A percentile compares a stretch with the other conserved stretches of the same genome.
These are phyloP conservation scores for Primulina huaijiensis DNA, from an alignment of 257 asterid genomes.

Conservation along the genomic window DNA sequence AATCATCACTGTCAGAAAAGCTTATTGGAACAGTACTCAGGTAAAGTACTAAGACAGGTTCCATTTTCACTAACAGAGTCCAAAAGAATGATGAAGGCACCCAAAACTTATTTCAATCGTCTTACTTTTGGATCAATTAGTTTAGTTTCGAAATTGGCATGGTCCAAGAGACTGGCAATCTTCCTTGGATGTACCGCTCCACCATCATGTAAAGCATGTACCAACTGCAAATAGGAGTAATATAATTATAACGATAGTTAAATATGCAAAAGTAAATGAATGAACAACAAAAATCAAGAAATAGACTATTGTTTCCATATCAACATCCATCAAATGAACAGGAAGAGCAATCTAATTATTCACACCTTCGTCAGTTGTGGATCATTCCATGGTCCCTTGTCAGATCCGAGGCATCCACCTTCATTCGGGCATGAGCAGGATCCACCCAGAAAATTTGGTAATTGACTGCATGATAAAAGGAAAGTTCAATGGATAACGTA, in stretches of 20 bases:
- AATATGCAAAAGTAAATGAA: constrained; percentile 21
- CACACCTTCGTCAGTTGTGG: constrained; percentile 80
- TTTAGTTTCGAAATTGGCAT: constrained; percentile 56
- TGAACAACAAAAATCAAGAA: constrained; percentile 21
- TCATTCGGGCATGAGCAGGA: constrained; percentile 74
- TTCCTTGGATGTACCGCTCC: constrained; percentile 48
- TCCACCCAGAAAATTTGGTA: constrained; percentile 98
- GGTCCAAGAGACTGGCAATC: constrained; percentile 44
- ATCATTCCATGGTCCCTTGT: constrained; percentile 93
- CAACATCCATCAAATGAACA: constrained; percentile 10
- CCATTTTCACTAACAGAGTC: constrained; percentile 10
- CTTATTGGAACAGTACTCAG: constrained; percentile 27
- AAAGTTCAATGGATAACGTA: constrained; percentile 20
- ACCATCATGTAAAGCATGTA: constrained; percentile 51
- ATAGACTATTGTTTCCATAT: constrained; percentile 6
- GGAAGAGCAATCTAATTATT: constrained; percentile 19
- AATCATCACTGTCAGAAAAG: constrained; percentile 46
- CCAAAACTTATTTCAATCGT: neutral
- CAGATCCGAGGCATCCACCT: constrained; percentile 90
- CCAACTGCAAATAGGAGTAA: constrained; percentile 68
- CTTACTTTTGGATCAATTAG: constrained; percentile 52
- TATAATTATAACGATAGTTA: constrained; percentile 31
- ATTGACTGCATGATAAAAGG: constrained; percentile 56
- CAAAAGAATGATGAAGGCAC: constrained; percentile 18
- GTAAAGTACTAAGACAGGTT: constrained; percentile 23